phyloP scores from a whole-genome alignment of 805 yeast species.

The Ogataea dorogensis region DNA sequence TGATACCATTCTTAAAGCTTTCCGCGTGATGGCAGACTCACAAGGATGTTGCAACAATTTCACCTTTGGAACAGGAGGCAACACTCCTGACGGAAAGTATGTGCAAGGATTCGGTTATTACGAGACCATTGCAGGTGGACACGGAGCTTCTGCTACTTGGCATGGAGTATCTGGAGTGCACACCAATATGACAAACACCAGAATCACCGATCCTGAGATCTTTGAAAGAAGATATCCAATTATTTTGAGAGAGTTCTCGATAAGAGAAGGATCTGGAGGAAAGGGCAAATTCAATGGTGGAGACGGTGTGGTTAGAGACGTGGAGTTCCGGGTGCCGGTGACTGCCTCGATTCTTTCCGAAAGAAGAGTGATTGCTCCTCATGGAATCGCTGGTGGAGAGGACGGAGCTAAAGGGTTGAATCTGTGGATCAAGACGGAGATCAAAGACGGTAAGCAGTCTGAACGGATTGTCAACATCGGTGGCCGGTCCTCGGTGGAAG shows the following conservation, averaged over 20 bases:
- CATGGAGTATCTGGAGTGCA: conserved; percentile 88
- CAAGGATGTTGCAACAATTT: conserved; percentile 95
- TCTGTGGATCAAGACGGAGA: conserved; percentile 40
- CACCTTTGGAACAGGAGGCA: conserved; percentile 83
- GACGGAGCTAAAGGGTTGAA: conserved; percentile 74
- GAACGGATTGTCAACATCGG: conserved; percentile 53
- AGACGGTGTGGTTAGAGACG: conserved; percentile 80
- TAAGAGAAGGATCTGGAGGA: conserved; percentile 80
- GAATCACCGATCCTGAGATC: conserved; percentile 88
- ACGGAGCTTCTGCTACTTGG: conserved; percentile 86
- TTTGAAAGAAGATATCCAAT: conserved; percentile 89
- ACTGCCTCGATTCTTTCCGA: conserved; percentile 83
- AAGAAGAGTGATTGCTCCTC: conserved; percentile 80
- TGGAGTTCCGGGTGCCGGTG: conserved; percentile 71
- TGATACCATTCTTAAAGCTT: conserved; percentile 83
- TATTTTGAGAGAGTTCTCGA: conserved; percentile 64
- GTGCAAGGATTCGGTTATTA: conserved; percentile 81
- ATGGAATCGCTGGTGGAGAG: conserved; percentile 81
- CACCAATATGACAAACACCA: conserved; percentile 90
- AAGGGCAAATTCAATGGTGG: conserved; percentile 73
- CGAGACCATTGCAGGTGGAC: conserved; percentile 94
- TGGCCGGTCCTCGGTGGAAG: conserved; percentile 64
- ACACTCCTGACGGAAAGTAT: conserved; percentile 47
- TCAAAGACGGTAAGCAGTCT: conserved; percentile 33
- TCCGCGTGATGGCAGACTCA: conserved; percentile 88